phyloP scores from a whole-genome alignment of 495 filamentous ascomycete genomes.

The Cryomyces minteri region DNA sequence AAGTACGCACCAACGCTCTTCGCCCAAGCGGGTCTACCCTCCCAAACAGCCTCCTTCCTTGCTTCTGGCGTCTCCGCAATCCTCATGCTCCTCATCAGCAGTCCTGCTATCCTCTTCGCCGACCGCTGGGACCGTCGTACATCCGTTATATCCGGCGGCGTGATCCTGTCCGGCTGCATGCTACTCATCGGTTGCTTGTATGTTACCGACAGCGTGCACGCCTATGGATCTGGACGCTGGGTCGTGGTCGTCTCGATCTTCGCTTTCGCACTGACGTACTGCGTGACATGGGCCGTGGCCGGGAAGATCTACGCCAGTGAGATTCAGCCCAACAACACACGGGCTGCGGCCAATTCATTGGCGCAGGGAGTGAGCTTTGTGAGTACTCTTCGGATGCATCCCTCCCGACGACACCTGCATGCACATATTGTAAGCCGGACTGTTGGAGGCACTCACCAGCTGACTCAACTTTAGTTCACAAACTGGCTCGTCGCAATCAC shows the following conservation, averaged over 20 bases:
- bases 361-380: slow-evolving; percentile 12
- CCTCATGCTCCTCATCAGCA: slow-evolving; percentile 34
- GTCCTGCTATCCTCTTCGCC: slow-evolving; percentile 22
- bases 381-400: neutral
- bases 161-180: slow-evolving; percentile 7
- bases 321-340: slow-evolving; percentile 11
- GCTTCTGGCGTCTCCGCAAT: slow-evolving; percentile 35
- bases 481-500: slow-evolving; percentile 50
- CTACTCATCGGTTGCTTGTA: slow-evolving; percentile 12
- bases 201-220: slow-evolving; percentile 8
- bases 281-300: slow-evolving; percentile 10
- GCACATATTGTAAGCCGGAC: neutral
- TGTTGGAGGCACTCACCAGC: neutral
- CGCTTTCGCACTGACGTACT: slow-evolving; percentile 10
- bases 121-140: slow-evolving; percentile 14
- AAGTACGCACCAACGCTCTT: slow-evolving; percentile 33
- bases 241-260: slow-evolving; percentile 13
- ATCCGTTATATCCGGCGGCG: slow-evolving; percentile 9
- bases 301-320: slow-evolving; percentile 15
- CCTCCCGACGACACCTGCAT: neutral
- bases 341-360: slow-evolving; percentile 9
- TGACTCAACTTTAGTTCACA: slow-evolving; percentile 8
- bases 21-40: slow-evolving; percentile 31
- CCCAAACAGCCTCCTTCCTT: slow-evolving; percentile 30
- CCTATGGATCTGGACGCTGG: slow-evolving; percentile 8